Conservation (phyloP, 352 stramenopile genomes). For the Phytophthora tubulina region DNA sequence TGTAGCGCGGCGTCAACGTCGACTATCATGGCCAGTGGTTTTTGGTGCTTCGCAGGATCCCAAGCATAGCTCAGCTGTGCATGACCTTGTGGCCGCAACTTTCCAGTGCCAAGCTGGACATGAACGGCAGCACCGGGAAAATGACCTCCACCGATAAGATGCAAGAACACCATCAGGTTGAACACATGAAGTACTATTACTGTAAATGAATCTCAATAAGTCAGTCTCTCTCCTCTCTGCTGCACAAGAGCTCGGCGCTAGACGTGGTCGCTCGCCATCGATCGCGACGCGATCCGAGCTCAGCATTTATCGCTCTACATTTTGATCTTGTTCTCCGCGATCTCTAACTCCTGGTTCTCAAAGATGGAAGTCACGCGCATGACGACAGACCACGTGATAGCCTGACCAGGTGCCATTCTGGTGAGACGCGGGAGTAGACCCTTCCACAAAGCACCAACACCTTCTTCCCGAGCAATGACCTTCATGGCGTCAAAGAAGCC, state of each 20-base stretch:
- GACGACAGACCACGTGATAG: constrained; percentile 96
- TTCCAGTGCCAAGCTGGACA: constrained; percentile 1
- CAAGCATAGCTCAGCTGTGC: background rate
- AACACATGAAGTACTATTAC: constrained; percentile 44
- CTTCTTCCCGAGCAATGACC: constrained; percentile 96
- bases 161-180: constrained; percentile 4
- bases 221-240: constrained; percentile 29
- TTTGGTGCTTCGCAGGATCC: background rate
- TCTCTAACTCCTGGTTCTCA: constrained; percentile 74
- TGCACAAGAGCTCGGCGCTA: constrained; percentile 21
- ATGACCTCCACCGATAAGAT: constrained; percentile 5
- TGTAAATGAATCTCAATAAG: constrained; percentile 44
- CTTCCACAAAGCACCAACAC: constrained; percentile 96
- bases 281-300: constrained; percentile 8
- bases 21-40: background rate
- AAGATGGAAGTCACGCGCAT: constrained; percentile 91
- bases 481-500: constrained; percentile 93
- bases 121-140: background rate
- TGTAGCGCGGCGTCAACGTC: too few relatives aligned
- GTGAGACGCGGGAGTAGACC: constrained; percentile 95
- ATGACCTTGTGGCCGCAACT: constrained; percentile 2
- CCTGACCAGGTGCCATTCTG: constrained; percentile 97
- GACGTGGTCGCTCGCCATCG: constrained; percentile 24
- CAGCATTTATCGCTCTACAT: constrained; percentile 50
- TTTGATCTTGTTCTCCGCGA: constrained; percentile 71